Percentiles rank a stretch among this genome's conserved stretches.
Conservation (phyloP, 768 basidiomycete species). For the Tulasnella sp. region DNA sequence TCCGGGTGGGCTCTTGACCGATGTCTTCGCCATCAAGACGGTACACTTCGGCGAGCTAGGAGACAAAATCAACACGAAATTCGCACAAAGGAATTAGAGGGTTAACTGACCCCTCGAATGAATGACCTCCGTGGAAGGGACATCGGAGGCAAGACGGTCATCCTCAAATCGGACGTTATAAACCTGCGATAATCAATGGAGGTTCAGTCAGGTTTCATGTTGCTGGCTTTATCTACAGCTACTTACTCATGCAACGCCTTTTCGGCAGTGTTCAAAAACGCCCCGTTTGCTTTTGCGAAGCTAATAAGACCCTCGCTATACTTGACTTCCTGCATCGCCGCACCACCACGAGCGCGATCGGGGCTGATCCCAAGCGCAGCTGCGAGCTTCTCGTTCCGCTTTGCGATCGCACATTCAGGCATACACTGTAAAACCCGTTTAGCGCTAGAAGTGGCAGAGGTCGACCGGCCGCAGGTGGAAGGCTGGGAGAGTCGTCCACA, state of each 20-base stretch:
- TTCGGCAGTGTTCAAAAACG: constrained; percentile 67
- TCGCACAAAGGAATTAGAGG: neutral
- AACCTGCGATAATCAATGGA: constrained; percentile 38
- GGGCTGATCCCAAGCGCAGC: constrained; percentile 81
- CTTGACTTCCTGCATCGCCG: constrained; percentile 13
- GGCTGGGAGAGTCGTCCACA: constrained; percentile 75
- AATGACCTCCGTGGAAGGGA: constrained; percentile 71
- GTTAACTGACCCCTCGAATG: constrained; percentile 53
- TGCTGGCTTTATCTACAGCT: too few species aligned
- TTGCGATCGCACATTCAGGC: constrained; percentile 71
- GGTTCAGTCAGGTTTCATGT: too few species aligned
- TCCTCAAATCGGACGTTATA: constrained; percentile 50
- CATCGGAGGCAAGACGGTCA: constrained; percentile 72
- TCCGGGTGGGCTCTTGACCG: constrained; percentile 82
- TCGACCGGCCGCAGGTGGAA: constrained; percentile 55
- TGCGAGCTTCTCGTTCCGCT: constrained; percentile 79
- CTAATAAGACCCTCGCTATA: constrained; percentile 43
- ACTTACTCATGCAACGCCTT: constrained; percentile 67
- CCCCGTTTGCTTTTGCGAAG: constrained; percentile 50
- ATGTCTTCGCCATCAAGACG: constrained; percentile 78
- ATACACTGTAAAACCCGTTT: constrained; percentile 56
- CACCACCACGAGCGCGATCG: constrained; percentile 29
- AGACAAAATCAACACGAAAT: constrained; percentile 8
- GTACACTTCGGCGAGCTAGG: constrained; percentile 64
- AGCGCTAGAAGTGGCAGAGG: constrained; percentile 36